Evolutionary conservation across 2,329 filamentous ascomycete species (phyloP), one percentile per base, ranked within the genome.

Genomic region (Neospermospora avenae): DNA sequence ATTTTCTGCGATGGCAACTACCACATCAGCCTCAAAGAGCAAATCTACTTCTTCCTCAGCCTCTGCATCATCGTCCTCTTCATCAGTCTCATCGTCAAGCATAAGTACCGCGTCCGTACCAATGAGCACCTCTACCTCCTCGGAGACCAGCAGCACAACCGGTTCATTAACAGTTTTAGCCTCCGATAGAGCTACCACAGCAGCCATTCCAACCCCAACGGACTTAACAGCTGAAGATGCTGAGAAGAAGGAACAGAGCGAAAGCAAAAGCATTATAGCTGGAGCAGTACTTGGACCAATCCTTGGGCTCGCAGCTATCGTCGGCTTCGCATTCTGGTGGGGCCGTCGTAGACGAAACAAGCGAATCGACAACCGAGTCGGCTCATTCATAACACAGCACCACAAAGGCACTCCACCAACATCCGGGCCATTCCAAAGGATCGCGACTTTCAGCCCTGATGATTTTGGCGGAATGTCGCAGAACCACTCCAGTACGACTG

Each of bases 241-340:
- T 3, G 55, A 51, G 2, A 64, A 65, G 28, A 31, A 31, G 28
- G 28, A 31, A n/a, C n/a, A n/a, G 25, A 57, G 51, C 14, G 53
- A 55, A n/a, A 63, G 59, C 22, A 59, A 62, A 13, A 67, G 64
- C 28, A 57, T 61, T 5, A 63, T 70, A 18, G 63, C 64, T 10
- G 67, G 67, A 35, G 63, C 63, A 37, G 60, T 61, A 3, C 58
- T 68, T 24, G 67, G 60, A 31, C 63, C 60, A 5, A 35, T 69
- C 3, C 65, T 66, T 20, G 66, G 57, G 2, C 39, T 68, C 3
- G 60, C 62, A 48, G 31, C 61, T 18, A 49, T 70, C 37, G 58
- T 56, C 2, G 65, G 60, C 16, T 18, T 66, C 10, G 53, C 54
- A 34, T 60, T 69, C 25, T 68, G 58, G 55, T 61, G 63, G 24